Percentiles rank a stretch among this genome's conserved stretches.
These are phyloP conservation scores for Protomyces pachydermus DNA, from an alignment of 1,139 yeast species.

Conservation along the genomic window DNA sequence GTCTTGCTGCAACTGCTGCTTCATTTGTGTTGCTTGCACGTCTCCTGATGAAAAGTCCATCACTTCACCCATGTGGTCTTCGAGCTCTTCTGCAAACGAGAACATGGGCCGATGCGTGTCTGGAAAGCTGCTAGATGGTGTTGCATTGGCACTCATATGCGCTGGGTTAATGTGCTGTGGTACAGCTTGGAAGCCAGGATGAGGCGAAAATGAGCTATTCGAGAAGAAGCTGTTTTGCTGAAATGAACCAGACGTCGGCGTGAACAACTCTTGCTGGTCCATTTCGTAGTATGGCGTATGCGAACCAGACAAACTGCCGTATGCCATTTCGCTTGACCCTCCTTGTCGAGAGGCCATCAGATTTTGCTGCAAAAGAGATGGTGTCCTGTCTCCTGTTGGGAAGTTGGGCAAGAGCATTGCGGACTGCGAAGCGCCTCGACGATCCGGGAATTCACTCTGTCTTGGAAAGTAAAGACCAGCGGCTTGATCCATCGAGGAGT, in stretches of 20 bases:
- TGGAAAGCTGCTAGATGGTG: constrained; percentile 1
- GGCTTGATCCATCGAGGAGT: neutral
- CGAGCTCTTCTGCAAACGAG: constrained; percentile 10
- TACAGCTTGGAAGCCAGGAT: neutral
- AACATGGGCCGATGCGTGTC: constrained; percentile 18
- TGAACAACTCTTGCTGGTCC: neutral
- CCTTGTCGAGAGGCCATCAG: constrained; percentile 25
- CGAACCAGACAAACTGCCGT: neutral
- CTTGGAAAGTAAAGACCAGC: constrained; percentile 4
- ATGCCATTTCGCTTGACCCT: neutral
- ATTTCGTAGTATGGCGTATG: neutral
- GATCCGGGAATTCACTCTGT: constrained; percentile 4
- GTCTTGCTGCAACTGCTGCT: neutral
- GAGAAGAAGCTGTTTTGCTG: constrained; percentile 19
- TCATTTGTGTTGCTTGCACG: neutral
- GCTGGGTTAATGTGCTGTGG: constrained; percentile 12
- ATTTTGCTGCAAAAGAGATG: constrained; percentile 21
- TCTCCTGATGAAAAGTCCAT: constrained; percentile 13
- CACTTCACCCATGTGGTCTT: constrained; percentile 25
- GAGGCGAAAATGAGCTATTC: constrained; percentile 1
- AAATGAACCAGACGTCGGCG: constrained; percentile 13
- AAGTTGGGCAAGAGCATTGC: constrained; percentile 21
- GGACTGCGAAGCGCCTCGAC: constrained; percentile 1
- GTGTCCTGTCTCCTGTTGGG: constrained; percentile 13
- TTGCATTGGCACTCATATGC: constrained; percentile 1